These are phyloP conservation scores for Umbelopsis vinacea DNA, from an alignment of 192 early-diverging fungal genomes.

Conservation along the genomic window DNA sequence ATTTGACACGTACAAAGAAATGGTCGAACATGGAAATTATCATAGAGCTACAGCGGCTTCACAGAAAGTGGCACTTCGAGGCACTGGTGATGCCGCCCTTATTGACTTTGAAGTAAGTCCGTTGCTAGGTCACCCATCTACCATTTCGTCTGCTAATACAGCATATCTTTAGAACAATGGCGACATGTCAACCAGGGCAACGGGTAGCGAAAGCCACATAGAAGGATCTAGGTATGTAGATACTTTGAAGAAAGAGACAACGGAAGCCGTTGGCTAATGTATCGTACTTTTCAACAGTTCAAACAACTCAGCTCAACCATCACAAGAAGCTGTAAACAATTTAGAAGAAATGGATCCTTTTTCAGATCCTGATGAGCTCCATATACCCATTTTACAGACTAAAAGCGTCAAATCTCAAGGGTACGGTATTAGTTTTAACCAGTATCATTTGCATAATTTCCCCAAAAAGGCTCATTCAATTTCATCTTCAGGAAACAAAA, in stretches of 20 bases:
- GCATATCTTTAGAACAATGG: not conserved
- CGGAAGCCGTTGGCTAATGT: not conserved
- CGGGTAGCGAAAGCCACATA: not conserved
- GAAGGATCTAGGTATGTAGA: not conserved
- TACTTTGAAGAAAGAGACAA: not conserved
- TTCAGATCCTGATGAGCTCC: not conserved
- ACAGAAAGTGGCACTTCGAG: slow-evolving; percentile 21
- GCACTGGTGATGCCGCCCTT: not conserved
- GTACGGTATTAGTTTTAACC: not conserved
- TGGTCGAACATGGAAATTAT: slow-evolving; percentile 49
- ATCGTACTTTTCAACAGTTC: not conserved
- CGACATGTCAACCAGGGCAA: not conserved
- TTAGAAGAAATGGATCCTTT: not conserved
- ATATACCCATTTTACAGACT: slow-evolving; percentile 18
- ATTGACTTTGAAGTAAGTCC: not conserved
- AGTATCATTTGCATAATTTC: too few species aligned
- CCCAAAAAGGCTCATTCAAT: too few species aligned
- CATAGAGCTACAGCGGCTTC: slow-evolving; percentile 42
- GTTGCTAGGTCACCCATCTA: not conserved
- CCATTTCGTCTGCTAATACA: not conserved
- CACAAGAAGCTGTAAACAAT: not conserved
- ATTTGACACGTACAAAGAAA: slow-evolving; percentile 52
- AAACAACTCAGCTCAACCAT: not conserved
- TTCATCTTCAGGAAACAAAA: not conserved
- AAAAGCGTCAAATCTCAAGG: slow-evolving; percentile 5